A percentile compares a stretch with the other conserved stretches of the same genome.
Conservation (phyloP, 2,329 filamentous ascomycete genomes). For the Aspergillus oerlinghausenensis region DNA sequence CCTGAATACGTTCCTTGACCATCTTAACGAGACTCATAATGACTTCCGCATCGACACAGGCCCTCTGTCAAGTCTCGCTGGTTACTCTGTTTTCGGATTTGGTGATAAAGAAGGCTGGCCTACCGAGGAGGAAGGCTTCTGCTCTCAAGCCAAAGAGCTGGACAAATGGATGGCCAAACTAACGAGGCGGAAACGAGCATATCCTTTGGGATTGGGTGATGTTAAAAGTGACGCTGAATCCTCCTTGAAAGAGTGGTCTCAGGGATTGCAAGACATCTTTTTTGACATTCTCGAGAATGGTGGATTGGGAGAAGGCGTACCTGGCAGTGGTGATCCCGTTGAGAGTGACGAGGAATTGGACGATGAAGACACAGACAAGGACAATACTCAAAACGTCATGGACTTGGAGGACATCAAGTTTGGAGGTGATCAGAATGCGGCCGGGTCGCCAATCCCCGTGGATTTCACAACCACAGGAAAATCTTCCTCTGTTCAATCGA, state of each 20-base stretch:
- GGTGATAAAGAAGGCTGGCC: conserved; percentile 91
- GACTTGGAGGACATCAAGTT: conserved; percentile 79
- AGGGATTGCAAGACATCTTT: conserved; percentile 69
- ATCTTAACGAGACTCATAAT: conserved; percentile 87
- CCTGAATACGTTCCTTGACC: conserved; percentile 79
- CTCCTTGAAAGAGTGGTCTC: conserved; percentile 70
- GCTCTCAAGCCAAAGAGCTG: conserved; percentile 82
- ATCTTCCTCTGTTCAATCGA: conserved; percentile 29
- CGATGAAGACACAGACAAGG: conserved; percentile 52
- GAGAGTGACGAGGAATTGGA: conserved; percentile 76
- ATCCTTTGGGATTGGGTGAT: conserved; percentile 83
- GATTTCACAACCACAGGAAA: conserved; percentile 68
- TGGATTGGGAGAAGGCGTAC: conserved; percentile 60
- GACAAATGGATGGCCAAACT: conserved; percentile 98
- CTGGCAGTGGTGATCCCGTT: conserved; percentile 74
- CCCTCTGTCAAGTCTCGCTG: conserved; percentile 68
- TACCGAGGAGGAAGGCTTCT: conserved; percentile 84
- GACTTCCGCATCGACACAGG: conserved; percentile 95
- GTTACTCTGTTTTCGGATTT: conserved; percentile 91
- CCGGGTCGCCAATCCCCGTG: conserved; percentile 59
- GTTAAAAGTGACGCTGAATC: conserved; percentile 67
- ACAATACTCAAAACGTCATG: conserved; percentile 50
- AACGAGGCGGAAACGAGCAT: conserved; percentile 79
- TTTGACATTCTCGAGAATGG: conserved; percentile 52
- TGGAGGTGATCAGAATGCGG: conserved; percentile 25